Base-by-base conservation (phyloP, 495 filamentous ascomycete species). In the Parachaetomium inaequale region DNA sequence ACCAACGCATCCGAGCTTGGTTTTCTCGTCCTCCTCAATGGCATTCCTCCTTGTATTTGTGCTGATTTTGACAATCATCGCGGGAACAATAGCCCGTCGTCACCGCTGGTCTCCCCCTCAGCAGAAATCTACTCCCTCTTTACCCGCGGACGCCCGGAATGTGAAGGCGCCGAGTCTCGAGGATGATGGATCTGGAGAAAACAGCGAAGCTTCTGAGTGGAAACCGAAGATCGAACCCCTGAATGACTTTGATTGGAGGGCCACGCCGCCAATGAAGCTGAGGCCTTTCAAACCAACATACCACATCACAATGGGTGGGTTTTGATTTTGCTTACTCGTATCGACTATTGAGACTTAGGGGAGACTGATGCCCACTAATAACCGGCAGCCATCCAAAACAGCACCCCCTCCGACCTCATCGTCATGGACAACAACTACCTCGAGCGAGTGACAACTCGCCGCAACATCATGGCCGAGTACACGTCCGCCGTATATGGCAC, bases 251-350 rank as follows among this genome's bases (percentile, higher is more conserved):
- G 71, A 89, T 65, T 89, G 84, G 80, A 63, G 77, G 51, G 73
- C 74, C 0, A 83, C 79, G n/a, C 75, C 82, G 40, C 89, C 88
- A 0, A 58, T 82, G 3, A 79, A 86, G 53, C 77, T 88, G 12
- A 78, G 88, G 10, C 86, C 86, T 2, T 91, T 90, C 72, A 89
- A 87, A 66, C 81, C 86, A 14, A 88, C 79, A 45, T 91, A 88
- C 67, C 80, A 90, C 63, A 76, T 91, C 58, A 88, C 87, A 1
- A 90, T 92, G 88, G 86, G 88, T 87, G 72, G 17, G 42, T n/a
- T n/a, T n/a, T n/a, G n/a, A n/a, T n/a, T n/a, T n/a, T n/a, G n/a
- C n/a, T n/a, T 40, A 72, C 14, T 14, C 5, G 0, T 14, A 31
- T 51, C 15, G 8, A 7, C 5, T n/a, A 32, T 25, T 23, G 19